These are phyloP conservation scores for Saccharum officinarum DNA, from an alignment of 176 grass and related monocot genomes.

Conservation along the genomic window DNA sequence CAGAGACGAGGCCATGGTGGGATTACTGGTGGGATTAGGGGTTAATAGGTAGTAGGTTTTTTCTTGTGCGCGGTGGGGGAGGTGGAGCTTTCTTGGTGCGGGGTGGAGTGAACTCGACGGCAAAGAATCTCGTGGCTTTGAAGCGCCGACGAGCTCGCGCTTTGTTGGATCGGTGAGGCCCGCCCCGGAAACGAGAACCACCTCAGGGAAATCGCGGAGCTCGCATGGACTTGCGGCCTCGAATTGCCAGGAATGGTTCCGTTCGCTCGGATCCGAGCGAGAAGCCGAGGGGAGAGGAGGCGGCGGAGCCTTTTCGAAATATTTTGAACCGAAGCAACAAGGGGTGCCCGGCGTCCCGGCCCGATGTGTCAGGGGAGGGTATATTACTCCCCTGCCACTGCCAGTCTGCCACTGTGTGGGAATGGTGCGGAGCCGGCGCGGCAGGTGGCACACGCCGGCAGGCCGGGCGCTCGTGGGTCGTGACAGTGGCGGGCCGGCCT, in stretches of 20 bases:
- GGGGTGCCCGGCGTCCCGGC: too few relatives aligned
- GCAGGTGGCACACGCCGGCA: not conserved
- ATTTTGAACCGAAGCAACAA: constrained; percentile 56
- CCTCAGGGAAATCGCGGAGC: not conserved
- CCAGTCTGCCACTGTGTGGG: constrained; percentile 21
- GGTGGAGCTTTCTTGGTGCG: constrained; percentile 56
- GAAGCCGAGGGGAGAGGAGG: not conserved
- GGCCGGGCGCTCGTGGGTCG: not conserved
- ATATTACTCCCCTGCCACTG: not conserved
- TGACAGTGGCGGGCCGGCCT: not conserved
- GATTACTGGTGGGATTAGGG: constrained; percentile 36
- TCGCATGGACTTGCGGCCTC: not conserved
- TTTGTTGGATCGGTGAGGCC: not conserved
- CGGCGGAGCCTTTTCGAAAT: constrained; percentile 51
- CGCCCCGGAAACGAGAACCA: not conserved
- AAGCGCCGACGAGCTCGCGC: constrained; percentile 46
- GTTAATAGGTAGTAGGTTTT: constrained; percentile 33
- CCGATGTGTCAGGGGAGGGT: not conserved
- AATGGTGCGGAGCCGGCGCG: not conserved
- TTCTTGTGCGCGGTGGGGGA: constrained; percentile 35
- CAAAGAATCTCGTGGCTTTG: constrained; percentile 49
- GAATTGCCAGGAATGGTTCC: not conserved
- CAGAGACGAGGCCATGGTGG: constrained; percentile 44
- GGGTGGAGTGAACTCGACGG: constrained; percentile 73
- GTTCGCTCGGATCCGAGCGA: constrained; percentile 37